Conservation (phyloP, 768 basidiomycete genomes). For the Naematelia encephala region DNA sequence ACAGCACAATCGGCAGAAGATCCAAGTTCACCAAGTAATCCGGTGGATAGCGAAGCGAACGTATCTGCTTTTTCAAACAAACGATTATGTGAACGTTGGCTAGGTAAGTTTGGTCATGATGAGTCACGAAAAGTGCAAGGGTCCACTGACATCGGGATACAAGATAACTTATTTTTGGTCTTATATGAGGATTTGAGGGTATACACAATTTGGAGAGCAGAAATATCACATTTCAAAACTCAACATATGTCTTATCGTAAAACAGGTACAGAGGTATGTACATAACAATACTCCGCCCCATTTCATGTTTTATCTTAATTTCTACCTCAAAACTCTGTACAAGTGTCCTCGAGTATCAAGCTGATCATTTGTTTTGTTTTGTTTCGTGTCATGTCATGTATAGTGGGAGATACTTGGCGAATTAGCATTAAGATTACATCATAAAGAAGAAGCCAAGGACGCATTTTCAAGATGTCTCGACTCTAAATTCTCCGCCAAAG, state of each 20-base stretch:
- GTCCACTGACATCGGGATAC: not conserved
- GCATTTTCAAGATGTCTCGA: constrained; percentile 94
- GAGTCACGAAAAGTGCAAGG: no score
- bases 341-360: not conserved
- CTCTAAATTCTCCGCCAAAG: constrained; percentile 79
- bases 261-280: constrained; percentile 69
- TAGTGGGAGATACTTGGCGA: constrained; percentile 96
- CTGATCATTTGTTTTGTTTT: no score
- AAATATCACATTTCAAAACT: constrained; percentile 97
- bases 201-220: constrained; percentile 98
- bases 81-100: constrained; percentile 92
- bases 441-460: constrained; percentile 98
- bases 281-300: no score
- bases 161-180: constrained; percentile 65
- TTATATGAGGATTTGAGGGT: constrained; percentile 97
- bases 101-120: constrained; percentile 65
- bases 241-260: constrained; percentile 97
- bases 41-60: constrained; percentile 20
- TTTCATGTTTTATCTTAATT: no score
- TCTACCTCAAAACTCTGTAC: no score
- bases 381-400: no score
- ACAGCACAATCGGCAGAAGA: constrained; percentile 32
- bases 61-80: constrained; percentile 93
- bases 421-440: constrained; percentile 84
- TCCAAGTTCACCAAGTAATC: constrained; percentile 15